Base-by-base conservation (phyloP, 2,329 filamentous ascomycete genomes). In the Aspergillus sp. region DNA sequence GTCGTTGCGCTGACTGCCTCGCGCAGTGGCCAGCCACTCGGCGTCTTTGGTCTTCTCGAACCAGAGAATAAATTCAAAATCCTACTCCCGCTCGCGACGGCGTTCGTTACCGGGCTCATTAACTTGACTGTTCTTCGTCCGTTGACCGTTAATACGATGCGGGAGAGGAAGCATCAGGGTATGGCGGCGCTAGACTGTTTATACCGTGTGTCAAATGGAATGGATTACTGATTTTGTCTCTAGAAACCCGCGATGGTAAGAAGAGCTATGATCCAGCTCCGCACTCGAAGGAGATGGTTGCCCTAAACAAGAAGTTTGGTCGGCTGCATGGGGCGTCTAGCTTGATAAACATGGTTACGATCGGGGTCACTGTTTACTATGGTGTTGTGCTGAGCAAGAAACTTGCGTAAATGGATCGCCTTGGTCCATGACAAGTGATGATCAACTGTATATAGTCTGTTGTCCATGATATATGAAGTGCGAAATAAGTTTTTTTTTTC, bases 221-320 rank as follows among this genome's bases (percentile, higher is more conserved):
- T 30, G 7, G 34, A 13, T 57, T 13, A 55, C 54, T 57, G 7
- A 25, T 17, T 28, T 34, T 3, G n/a, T 50, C 50, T 17, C 5
- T 46, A 84, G 93, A 94, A 82, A 92, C 90, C 64, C 88, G 89
- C 70, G 94, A 97, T 74, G 92, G 92, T 58, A 97, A 96, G 84
- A 91, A 90, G 74, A 91, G 89, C 77, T 91, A 90, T 71, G 92
- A 96, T 66, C 81, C 86, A 56, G 85, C 88, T 1, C 91, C 92
- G 45, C 91, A 96, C 71, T 95, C 91, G 5, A 83, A 89, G 68
- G 91, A 94, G 80, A 97, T 98, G 93, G 77, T 87, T 68, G 83
- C 82, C 8, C 77, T 96, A 69, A 96, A 94, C 82, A 91, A 88
- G 79, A 83, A 82, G 65, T 98, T 98, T 76, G 87, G 86, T 17